Evolutionary conservation across 139 green algal genomes (phyloP), one percentile per base, ranked within the genome.

Genomic region (Protoeuglena noctilucae): DNA sequence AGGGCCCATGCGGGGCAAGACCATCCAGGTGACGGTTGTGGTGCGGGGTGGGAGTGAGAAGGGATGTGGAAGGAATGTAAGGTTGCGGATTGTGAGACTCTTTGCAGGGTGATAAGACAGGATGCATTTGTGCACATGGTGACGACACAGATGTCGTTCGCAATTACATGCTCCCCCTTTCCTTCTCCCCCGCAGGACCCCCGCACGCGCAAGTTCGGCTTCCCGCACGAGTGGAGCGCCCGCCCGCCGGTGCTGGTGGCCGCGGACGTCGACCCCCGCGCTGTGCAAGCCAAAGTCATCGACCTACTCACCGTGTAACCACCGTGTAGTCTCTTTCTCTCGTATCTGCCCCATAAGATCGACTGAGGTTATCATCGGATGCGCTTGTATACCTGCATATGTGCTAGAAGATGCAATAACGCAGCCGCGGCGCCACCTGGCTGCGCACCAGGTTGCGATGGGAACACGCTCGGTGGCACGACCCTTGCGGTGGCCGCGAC

Each of bases 21-120:
- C 77, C 0, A 65, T 89, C n/a, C 61, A 82, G 54, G 80, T 88
- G 43, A 46, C 62, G 71, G 45, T 26, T 61, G 18, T 2, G 3
- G 4, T 19, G 23, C 17, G 6, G 7, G 1, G 47, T 3, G 22
- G 23, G 9, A 9, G 6, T 28, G 19, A 5, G 22, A 27, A 4
- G 51, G 3, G 17, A 30, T n/a, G 5, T 4, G 21, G 27, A 27
- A 19, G 3, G n/a, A 17, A 31, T 7, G 45, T 3, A 28, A 54
- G 29, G 26, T 21, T 17, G 2, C 40, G 14, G 3, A 4, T 23
- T 21, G 41, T 34, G 40, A 18, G 25, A 5, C 26, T 19, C 3
- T 12, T 54, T 4, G 21, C 6, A 4, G n/a, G 29, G 5, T 21
- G 27, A 3, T 4, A 21, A 39, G 3, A 24, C 3, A 28, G 4